phyloP scores from a whole-genome alignment of 129 eudicot genomes.

The Artemisia tridentata region DNA sequence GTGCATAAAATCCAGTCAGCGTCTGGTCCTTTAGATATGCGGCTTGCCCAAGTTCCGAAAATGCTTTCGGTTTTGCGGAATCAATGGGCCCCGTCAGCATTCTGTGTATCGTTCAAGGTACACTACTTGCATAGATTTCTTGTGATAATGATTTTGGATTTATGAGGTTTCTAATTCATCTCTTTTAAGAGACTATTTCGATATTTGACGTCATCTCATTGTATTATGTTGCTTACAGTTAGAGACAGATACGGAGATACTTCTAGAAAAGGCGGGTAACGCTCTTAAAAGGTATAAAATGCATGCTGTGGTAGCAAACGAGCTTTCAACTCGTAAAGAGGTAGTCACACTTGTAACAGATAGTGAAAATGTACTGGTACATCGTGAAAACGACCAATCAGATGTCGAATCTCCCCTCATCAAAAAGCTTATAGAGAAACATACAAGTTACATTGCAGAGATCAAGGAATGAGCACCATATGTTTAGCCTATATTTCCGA shows the following conservation, averaged over 20 bases:
- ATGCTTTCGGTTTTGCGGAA: slow-evolving; percentile 82
- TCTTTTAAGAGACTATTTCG: background rate
- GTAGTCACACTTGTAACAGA: slow-evolving; percentile 64
- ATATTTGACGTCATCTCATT: background rate
- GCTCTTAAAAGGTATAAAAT: slow-evolving; percentile 82
- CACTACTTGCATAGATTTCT: background rate
- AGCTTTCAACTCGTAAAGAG: slow-evolving; percentile 83
- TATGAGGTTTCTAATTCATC: background rate
- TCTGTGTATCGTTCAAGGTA: slow-evolving; percentile 91
- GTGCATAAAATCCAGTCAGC: slow-evolving; percentile 88
- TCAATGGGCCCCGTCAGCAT: slow-evolving; percentile 92
- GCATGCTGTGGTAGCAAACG: slow-evolving; percentile 88
- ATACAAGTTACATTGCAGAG: background rate
- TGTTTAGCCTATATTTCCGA: background rate
- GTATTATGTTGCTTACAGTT: slow-evolving; percentile 43
- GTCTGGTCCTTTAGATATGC: slow-evolving; percentile 95
- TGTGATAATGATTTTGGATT: slow-evolving; percentile 6
- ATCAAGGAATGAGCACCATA: background rate
- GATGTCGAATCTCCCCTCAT: slow-evolving; percentile 74
- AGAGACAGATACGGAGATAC: slow-evolving; percentile 77
- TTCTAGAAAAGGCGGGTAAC: slow-evolving; percentile 67
- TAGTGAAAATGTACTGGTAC: slow-evolving; percentile 47
- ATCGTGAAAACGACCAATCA: slow-evolving; percentile 50
- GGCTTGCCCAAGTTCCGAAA: slow-evolving; percentile 94
- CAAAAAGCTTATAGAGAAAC: slow-evolving; percentile 23